Evolutionary conservation across 2,329 filamentous ascomycete species (phyloP).

Genomic region (Ceratocystis cubensis): DNA sequence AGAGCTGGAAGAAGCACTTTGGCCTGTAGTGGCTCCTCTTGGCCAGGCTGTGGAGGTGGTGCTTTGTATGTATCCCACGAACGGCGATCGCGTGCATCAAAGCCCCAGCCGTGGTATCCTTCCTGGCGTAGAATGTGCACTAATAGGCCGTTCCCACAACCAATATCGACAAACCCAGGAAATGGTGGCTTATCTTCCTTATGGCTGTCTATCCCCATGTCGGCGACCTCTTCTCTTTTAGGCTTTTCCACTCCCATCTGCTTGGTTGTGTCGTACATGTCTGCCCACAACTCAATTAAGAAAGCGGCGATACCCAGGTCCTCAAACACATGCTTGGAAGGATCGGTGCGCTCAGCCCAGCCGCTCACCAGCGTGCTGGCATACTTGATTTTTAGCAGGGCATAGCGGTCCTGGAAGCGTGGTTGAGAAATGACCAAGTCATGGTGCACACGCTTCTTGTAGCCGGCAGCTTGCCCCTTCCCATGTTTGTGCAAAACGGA

Average conservation of each 20-base stretch:
- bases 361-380: slow-evolving; percentile 54
- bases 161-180: slow-evolving; percentile 88
- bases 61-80: slow-evolving; percentile 65
- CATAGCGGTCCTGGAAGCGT: slow-evolving; percentile 69
- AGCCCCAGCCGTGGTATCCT: slow-evolving; percentile 77
- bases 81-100: slow-evolving; percentile 75
- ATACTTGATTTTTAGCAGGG: slow-evolving; percentile 65
- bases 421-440: slow-evolving; percentile 68
- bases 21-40: slow-evolving; percentile 30
- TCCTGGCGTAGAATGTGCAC: slow-evolving; percentile 71
- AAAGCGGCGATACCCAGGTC: slow-evolving; percentile 86
- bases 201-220: slow-evolving; percentile 22
- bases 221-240: neutral
- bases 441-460: slow-evolving; percentile 72
- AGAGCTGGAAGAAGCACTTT: slow-evolving; percentile 39
- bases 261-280: slow-evolving; percentile 53
- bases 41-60: slow-evolving; percentile 2
- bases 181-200: slow-evolving; percentile 35
- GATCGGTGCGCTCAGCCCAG: slow-evolving; percentile 82
- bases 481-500: slow-evolving; percentile 61
- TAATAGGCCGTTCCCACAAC: slow-evolving; percentile 86
- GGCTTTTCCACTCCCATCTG: neutral
- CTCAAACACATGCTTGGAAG: slow-evolving; percentile 87
- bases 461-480: slow-evolving; percentile 49
- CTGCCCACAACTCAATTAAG: slow-evolving; percentile 77